These are phyloP conservation scores for Puccinia polysora DNA, from an alignment of 1,284 basidiomycete genomes.

Conservation along the genomic window DNA sequence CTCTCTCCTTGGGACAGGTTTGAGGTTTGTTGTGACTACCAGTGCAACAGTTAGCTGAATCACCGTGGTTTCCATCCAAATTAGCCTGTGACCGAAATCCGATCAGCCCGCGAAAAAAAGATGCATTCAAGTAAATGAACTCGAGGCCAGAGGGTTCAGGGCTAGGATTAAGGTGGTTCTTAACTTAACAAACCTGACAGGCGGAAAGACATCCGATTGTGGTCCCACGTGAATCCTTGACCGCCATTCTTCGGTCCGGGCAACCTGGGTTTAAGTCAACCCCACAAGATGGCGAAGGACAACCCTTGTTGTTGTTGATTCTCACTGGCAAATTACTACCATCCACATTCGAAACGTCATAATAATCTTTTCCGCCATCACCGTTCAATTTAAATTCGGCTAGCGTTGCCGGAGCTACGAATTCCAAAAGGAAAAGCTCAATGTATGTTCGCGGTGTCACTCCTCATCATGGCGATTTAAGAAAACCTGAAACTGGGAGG, in stretches of 20 bases:
- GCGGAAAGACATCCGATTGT: conserved; percentile 40
- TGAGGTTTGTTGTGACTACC: conserved; percentile 27
- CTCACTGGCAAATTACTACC: conserved; percentile 49
- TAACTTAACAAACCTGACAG: conserved; percentile 26
- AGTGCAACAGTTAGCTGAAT: conserved; percentile 45
- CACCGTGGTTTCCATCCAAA: conserved; percentile 30
- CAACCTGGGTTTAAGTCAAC: conserved; percentile 44
- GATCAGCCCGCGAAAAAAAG: too few species aligned
- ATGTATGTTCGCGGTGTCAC: too few species aligned
- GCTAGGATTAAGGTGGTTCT: not conserved
- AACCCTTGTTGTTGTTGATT: conserved; percentile 45
- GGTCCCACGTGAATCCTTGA: conserved; percentile 34
- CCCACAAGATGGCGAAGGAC: conserved; percentile 44
- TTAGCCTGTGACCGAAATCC: too few species aligned
- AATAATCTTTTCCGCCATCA: conserved; percentile 46
- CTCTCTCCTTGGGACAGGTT: conserved; percentile 42
- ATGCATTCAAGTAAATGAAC: not conserved
- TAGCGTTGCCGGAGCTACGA: conserved; percentile 49
- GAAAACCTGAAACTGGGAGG: too few species aligned
- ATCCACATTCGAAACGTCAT: conserved; percentile 50
- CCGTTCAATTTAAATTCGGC: conserved; percentile 46
- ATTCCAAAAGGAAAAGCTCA: too few species aligned
- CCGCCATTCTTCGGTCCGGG: conserved; percentile 34
- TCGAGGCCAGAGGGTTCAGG: not conserved
- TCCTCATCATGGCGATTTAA: not conserved